Conservation (phyloP, 371 early-diverging fungal species). For the Blakeslea trispora region DNA sequence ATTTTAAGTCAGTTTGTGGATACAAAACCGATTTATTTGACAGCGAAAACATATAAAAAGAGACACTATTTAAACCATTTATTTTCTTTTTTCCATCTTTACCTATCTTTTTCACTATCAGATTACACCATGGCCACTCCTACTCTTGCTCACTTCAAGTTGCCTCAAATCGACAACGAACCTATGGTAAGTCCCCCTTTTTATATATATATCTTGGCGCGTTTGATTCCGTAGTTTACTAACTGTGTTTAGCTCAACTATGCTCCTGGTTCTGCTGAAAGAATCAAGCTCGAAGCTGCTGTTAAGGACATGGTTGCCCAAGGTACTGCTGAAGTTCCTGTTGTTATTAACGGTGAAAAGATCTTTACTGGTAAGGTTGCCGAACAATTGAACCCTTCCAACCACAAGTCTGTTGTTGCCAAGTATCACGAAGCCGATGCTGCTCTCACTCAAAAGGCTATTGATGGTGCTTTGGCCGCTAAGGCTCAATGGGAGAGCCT, state of each 20-base stretch:
- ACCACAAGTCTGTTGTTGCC: constrained; percentile 81
- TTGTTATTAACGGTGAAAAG: constrained; percentile 87
- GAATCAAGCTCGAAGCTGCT: constrained; percentile 74
- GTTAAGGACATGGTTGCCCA: constrained; percentile 73
- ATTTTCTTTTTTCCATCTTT: constrained; percentile 4
- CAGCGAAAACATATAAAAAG: neutral
- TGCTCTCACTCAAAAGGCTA: constrained; percentile 75
- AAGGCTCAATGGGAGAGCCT: constrained; percentile 90
- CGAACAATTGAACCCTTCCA: constrained; percentile 82
- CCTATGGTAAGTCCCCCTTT: constrained; percentile 86
- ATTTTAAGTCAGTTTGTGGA: no score
- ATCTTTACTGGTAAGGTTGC: constrained; percentile 66
- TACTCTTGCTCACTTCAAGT: constrained; percentile 69
- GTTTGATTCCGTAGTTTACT: neutral
- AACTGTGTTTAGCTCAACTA: constrained; percentile 60
- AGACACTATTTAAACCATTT: neutral
- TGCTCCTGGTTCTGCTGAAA: constrained; percentile 81
- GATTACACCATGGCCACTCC: constrained; percentile 52
- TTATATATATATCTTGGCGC: neutral
- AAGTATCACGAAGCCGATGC: constrained; percentile 85
- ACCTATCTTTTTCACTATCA: neutral
- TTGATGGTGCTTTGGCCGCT: constrained; percentile 87
- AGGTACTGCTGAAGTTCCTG: constrained; percentile 79
- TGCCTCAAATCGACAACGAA: constrained; percentile 88
- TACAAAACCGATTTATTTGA: no score